Evolutionary conservation across 371 early-diverging fungal genomes (phyloP), one percentile per base, ranked within the genome.

Genomic region (Rhizopus delemar): DNA sequence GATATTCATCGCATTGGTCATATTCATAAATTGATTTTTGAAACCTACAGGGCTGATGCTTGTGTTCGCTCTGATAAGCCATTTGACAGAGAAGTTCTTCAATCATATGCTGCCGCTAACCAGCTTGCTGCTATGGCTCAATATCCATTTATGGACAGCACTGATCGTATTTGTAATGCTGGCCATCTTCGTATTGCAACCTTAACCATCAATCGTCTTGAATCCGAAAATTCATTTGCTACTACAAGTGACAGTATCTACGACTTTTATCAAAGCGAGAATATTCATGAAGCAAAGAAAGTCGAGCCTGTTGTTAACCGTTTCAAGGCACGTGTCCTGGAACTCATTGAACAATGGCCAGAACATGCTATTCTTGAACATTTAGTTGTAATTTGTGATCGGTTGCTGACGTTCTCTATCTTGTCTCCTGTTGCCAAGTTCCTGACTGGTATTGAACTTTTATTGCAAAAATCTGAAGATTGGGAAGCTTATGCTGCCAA

Each of bases 401-500:
- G 93, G 12, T 76, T 98, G 12, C 79, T 90, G 12, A 70, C 75
- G 5, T 92, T 96, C 74, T 79, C 93, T 0, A 81, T 92, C 43
- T 73, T 86, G 12, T 89, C 95, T 4, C 95, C 98, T 12, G 80
- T 96, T 31, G 91, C 94, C 73, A 94, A 93, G 72, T 83, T 96
- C 38, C 70, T 98, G 59, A 89, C 94, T 0, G 97, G 94, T 38
- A 53, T 96, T 43, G 97, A 98, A 68, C 67, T 91, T 32, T 70
- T 98, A 34, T 69, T 97, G 32, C 84, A 84, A 57, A 93, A 94
- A 56, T 89, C 93, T 7, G 88, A 94, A 68, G 97, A 97, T 68
- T 98, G 99, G 99, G 91, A 97, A 74, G 81, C 85, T 8, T 93
- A 93, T 62, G 95, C 97, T 11, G 87, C 90, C 55, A 80, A 87